Percentiles rank a stretch among this genome's conserved stretches.
Evolutionary conservation across 108 stramenopile species (phyloP).

Genomic region (Phaeodactylum tricornutum): DNA sequence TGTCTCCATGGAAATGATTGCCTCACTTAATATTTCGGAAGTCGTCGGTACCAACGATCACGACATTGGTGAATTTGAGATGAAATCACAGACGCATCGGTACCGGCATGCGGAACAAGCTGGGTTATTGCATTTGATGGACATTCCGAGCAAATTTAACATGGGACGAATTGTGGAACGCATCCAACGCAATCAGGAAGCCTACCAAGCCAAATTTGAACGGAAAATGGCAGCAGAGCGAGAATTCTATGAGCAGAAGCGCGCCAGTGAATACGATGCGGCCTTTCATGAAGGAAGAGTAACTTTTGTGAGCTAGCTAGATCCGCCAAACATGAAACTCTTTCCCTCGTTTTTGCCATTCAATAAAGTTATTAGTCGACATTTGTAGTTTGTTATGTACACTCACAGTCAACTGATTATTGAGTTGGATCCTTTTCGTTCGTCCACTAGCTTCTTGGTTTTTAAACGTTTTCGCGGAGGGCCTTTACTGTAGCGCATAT

Average conservation of each 20-base stretch:
- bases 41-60: constrained; percentile 53
- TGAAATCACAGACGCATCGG: constrained; percentile 21
- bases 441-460: constrained; percentile 1
- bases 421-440: neutral
- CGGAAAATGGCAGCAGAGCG: constrained; percentile 69
- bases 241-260: constrained; percentile 45
- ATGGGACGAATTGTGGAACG: constrained; percentile 50
- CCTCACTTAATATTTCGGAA: constrained; percentile 56
- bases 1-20: constrained; percentile 91
- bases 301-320: too few species aligned
- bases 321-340: too few species aligned
- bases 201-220: constrained; percentile 66
- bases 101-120: constrained; percentile 47
- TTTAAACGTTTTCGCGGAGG: constrained; percentile 45
- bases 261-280: neutral
- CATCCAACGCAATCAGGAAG: constrained; percentile 64
- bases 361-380: too few species aligned
- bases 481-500: constrained; percentile 10
- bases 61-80: constrained; percentile 15
- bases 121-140: constrained; percentile 38
- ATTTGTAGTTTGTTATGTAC: too few species aligned
- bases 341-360: too few species aligned
- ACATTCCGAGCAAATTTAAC: constrained; percentile 49
- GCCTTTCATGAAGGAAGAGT: constrained; percentile 6
- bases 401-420: too few species aligned